Percentiles rank a stretch among this genome's conserved stretches.
Conservation (phyloP, 2,329 filamentous ascomycete genomes). For the Dothiorella sarmentorum region DNA sequence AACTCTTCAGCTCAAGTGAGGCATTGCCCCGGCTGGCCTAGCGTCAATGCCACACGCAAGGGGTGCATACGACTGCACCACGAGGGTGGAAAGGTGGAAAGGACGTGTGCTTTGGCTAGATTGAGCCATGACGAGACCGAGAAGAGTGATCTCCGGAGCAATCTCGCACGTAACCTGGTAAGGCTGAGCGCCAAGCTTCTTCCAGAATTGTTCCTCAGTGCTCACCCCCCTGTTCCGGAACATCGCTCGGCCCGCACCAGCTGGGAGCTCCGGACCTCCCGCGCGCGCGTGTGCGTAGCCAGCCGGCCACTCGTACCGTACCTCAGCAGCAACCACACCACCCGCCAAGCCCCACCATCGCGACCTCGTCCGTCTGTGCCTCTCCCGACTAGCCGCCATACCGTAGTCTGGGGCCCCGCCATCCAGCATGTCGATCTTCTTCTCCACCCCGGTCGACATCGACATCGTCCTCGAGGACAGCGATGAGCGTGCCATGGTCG, state of each 20-base stretch:
- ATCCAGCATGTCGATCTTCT: slow-evolving; percentile 76
- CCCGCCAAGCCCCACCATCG: slow-evolving; percentile 8
- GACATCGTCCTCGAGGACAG: slow-evolving; percentile 95
- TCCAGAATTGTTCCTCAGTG: neutral
- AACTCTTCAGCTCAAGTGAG: neutral
- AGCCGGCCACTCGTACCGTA: too few relatives aligned
- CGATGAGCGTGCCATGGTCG: slow-evolving; percentile 91
- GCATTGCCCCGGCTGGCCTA: neutral
- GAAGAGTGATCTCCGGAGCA: neutral
- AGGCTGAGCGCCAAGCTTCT: slow-evolving; percentile 15
- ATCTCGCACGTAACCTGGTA: neutral
- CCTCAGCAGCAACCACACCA: neutral
- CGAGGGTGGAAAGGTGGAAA: too few relatives aligned
- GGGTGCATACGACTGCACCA: neutral
- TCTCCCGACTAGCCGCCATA: neutral
- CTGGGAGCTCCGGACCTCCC: neutral
- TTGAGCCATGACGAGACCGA: too few relatives aligned
- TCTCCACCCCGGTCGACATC: slow-evolving; percentile 97
- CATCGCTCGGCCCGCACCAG: neutral
- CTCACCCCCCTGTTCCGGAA: neutral
- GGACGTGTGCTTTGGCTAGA: too few relatives aligned
- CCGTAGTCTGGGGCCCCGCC: slow-evolving; percentile 10
- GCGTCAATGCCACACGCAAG: neutral
- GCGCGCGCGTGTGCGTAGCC: neutral
- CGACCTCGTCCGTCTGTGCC: neutral